A percentile compares a stretch with the other conserved stretches of the same genome.
Conservation (phyloP, 768 basidiomycete species). For the Inosperma sp. region DNA sequence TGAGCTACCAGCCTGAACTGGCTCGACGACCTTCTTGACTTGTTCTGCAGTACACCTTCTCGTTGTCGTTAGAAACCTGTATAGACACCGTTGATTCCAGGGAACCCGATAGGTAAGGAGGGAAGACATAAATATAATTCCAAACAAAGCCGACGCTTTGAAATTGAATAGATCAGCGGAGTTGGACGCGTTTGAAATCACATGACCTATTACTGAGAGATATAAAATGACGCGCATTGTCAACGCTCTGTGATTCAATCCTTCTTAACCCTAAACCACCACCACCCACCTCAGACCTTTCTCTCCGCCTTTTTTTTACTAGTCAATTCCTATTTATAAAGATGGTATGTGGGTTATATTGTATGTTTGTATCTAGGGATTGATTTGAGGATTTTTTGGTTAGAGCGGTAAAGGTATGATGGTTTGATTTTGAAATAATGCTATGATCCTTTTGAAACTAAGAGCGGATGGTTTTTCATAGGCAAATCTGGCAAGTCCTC, state of each 20-base stretch:
- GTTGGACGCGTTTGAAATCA: slow-evolving; percentile 6
- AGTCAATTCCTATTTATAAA: not conserved
- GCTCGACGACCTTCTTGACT: not conserved
- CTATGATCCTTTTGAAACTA: no score
- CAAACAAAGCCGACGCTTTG: not conserved
- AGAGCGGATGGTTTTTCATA: slow-evolving; percentile 16
- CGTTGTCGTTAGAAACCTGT: slow-evolving; percentile 5
- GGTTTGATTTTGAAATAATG: no score
- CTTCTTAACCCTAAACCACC: slow-evolving; percentile 34
- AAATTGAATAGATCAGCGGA: not conserved
- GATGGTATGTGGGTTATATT: not conserved
- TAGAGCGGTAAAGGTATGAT: slow-evolving; percentile 3
- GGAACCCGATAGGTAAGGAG: slow-evolving; percentile 7
- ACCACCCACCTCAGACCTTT: slow-evolving; percentile 28
- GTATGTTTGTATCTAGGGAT: not conserved
- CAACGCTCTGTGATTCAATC: slow-evolving; percentile 28
- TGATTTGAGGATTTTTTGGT: not conserved
- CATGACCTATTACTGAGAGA: slow-evolving; percentile 31
- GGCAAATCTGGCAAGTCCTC: slow-evolving; percentile 62
- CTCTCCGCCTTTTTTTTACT: slow-evolving; percentile 10
- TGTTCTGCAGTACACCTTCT: not conserved
- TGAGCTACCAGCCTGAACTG: not conserved
- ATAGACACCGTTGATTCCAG: slow-evolving; percentile 2
- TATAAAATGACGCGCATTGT: slow-evolving; percentile 41
- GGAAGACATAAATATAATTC: not conserved